Evolutionary conservation across 2,329 filamentous ascomycete species (phyloP).

Genomic region (Scedosporium aurantiacum): DNA sequence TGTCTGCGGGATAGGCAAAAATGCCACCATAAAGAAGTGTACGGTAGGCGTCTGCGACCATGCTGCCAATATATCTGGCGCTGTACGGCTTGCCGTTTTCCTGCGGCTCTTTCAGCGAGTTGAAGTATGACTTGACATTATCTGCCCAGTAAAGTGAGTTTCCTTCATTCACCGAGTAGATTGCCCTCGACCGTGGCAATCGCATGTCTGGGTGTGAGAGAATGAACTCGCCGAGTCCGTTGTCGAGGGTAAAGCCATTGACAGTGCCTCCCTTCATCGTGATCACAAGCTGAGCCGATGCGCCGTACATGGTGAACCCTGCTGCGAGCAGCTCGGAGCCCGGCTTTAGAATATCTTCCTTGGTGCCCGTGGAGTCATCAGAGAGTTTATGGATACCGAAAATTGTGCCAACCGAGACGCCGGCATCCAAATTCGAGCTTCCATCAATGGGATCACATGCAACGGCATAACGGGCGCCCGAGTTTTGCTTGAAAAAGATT

Average conservation of each 20-base stretch:
- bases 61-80: slow-evolving; percentile 88
- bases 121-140: slow-evolving; percentile 75
- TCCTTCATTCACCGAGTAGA: slow-evolving; percentile 98
- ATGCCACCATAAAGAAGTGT: slow-evolving; percentile 92
- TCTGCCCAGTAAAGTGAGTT: slow-evolving; percentile 97
- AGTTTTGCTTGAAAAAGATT: slow-evolving; percentile 71
- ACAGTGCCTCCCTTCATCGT: slow-evolving; percentile 89
- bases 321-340: slow-evolving; percentile 86
- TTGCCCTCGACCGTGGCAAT: slow-evolving; percentile 67
- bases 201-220: slow-evolving; percentile 92
- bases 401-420: slow-evolving; percentile 95
- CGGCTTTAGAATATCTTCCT: slow-evolving; percentile 79
- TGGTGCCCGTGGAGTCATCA: slow-evolving; percentile 60
- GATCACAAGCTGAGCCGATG: slow-evolving; percentile 89
- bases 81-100: slow-evolving; percentile 80
- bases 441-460: slow-evolving; percentile 98
- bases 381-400: slow-evolving; percentile 88
- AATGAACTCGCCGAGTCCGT: slow-evolving; percentile 95
- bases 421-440: slow-evolving; percentile 92
- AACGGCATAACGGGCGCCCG: slow-evolving; percentile 79
- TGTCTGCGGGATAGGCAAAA: slow-evolving; percentile 95
- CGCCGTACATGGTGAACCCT: slow-evolving; percentile 99
- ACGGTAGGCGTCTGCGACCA: slow-evolving; percentile 97
- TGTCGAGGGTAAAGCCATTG: slow-evolving; percentile 97
- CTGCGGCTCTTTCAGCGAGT: slow-evolving; percentile 73